These are phyloP conservation scores for Malassezia yamatoensis DNA, from an alignment of 1,284 basidiomycete species.

Conservation along the genomic window DNA sequence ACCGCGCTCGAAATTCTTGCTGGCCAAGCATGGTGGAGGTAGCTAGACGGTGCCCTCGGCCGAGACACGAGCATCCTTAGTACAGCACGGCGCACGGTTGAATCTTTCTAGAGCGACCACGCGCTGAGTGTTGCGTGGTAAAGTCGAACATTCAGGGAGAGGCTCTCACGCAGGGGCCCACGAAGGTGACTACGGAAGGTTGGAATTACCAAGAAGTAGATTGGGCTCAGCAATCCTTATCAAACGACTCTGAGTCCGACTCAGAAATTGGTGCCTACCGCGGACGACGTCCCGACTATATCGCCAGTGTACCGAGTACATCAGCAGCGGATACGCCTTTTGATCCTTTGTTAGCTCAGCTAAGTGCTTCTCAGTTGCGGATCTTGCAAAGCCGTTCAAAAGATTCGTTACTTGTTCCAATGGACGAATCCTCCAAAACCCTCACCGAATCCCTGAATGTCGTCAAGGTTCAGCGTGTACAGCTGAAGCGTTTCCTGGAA, in stretches of 20 bases:
- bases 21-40: slow-evolving; percentile 1
- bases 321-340: not conserved
- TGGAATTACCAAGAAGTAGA: not conserved
- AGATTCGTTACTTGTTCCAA: slow-evolving; percentile 14
- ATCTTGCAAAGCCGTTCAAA: not conserved
- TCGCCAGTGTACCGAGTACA: not conserved
- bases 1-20: slow-evolving; percentile 10
- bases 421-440: slow-evolving; percentile 45
- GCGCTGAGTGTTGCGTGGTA: not conserved
- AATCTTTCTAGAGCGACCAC: not conserved
- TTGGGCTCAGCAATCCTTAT: not conserved
- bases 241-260: not conserved
- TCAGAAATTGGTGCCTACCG: slow-evolving; percentile 4
- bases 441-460: slow-evolving; percentile 42
- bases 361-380: not conserved
- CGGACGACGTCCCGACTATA: not conserved
- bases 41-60: not conserved
- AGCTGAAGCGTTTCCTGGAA: slow-evolving; percentile 43
- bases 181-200: not conserved
- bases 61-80: not conserved
- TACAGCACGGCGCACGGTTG: not conserved
- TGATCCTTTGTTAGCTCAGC: not conserved
- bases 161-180: not conserved
- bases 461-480: slow-evolving; percentile 46
- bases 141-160: not conserved